A percentile compares a stretch with the other conserved stretches of the same genome.
Evolutionary conservation across 306 rosid species (phyloP).

Genomic region (Glycine tomentella): DNA sequence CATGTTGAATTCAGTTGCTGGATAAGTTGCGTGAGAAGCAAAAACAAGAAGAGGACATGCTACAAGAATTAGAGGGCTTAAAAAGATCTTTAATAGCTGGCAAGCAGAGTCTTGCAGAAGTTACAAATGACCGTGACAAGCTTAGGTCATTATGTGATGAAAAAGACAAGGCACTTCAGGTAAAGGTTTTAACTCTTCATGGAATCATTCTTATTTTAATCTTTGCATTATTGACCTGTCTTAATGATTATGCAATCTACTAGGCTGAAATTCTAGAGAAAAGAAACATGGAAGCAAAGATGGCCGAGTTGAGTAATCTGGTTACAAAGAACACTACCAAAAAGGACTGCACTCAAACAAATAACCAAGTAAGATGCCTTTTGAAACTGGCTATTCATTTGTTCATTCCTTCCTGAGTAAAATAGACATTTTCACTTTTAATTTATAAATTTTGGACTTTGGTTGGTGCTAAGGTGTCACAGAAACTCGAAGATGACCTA

Average conservation of each 20-base stretch:
- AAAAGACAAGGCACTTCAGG: constrained; percentile 85
- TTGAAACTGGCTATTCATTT: constrained; percentile 38
- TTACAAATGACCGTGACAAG: constrained; percentile 62
- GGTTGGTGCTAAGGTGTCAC: constrained; percentile 54
- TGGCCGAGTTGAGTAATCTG: constrained; percentile 67
- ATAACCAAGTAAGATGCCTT: constrained; percentile 64
- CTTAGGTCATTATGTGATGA: constrained; percentile 64
- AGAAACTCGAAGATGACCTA: constrained; percentile 77
- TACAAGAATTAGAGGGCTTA: constrained; percentile 72
- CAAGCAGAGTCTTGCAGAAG: constrained; percentile 64
- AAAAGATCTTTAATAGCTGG: constrained; percentile 68
- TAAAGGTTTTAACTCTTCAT: constrained; percentile 46
- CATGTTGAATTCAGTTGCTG: constrained; percentile 59
- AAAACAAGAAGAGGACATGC: constrained; percentile 66
- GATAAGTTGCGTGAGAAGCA: constrained; percentile 72
- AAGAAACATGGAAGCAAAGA: constrained; percentile 71
- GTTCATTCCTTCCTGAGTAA: constrained; percentile 13
- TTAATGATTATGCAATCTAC: constrained; percentile 44
- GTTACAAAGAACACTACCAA: constrained; percentile 58
- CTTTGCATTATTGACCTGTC: background rate
- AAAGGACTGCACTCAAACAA: constrained; percentile 59
- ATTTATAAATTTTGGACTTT: constrained; percentile 11
- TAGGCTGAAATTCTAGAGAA: constrained; percentile 75
- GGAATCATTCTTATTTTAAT: constrained; percentile 17
- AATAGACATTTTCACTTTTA: constrained; percentile 27